Evolutionary conservation across 352 stramenopile genomes (phyloP).

Genomic region (Pythium grandisporangium): DNA sequence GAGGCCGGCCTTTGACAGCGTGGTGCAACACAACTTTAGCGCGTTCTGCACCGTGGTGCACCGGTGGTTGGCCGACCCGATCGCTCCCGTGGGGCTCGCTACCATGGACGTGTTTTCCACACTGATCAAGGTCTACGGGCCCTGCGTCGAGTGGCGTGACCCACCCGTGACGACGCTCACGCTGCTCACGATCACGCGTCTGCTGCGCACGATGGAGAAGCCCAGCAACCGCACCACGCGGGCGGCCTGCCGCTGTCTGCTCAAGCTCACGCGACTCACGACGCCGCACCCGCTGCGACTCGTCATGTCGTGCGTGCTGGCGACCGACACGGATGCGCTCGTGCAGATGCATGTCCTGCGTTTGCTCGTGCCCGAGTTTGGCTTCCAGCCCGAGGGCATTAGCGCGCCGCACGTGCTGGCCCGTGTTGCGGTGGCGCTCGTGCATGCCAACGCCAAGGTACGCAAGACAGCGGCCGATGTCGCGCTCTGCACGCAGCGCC

Average conservation of each 20-base stretch:
- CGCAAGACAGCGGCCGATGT: conserved; percentile 69
- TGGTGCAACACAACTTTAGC: conserved; percentile 54
- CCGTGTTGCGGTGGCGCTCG: conserved; percentile 31
- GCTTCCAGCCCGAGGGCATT: conserved; percentile 59
- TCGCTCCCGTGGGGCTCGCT: conserved; percentile 67
- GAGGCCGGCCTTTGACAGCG: conserved; percentile 42
- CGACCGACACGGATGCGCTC: conserved; percentile 50
- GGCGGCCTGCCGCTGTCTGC: conserved; percentile 57
- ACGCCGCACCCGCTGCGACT: conserved; percentile 65
- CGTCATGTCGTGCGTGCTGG: conserved; percentile 64
- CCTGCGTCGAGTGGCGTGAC: conserved; percentile 68
- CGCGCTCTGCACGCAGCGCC: conserved; percentile 60
- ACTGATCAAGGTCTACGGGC: conserved; percentile 66
- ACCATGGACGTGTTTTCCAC: conserved; percentile 60
- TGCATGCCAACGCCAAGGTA: conserved; percentile 59
- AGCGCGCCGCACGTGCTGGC: conserved; percentile 45
- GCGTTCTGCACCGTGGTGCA: conserved; percentile 57
- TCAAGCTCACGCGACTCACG: conserved; percentile 61
- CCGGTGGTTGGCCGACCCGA: conserved; percentile 46
- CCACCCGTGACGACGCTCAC: conserved; percentile 46
- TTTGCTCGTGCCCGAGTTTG: conserved; percentile 68
- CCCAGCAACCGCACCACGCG: conserved; percentile 68
- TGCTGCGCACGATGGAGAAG: conserved; percentile 69
- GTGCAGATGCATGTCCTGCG: conserved; percentile 81
- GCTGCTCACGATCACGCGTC: conserved; percentile 46